Base-by-base conservation (phyloP, 148 eudicot species). In the Silene uniflora region DNA sequence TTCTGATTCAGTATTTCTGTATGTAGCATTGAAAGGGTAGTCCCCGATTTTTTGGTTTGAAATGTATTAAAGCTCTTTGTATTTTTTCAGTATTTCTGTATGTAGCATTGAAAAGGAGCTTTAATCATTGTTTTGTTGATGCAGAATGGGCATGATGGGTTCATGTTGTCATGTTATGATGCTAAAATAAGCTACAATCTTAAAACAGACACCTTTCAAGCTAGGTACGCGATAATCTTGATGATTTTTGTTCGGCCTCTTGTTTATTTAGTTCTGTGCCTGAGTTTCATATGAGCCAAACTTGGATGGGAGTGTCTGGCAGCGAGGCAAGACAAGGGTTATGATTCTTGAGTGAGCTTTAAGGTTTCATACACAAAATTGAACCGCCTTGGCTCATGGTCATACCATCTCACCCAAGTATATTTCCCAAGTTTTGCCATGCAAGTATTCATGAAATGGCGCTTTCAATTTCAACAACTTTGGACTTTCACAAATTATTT, bases 111-210 rank as follows among this genome's bases (percentile, higher is more conserved):
- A 9, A 21, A 22, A 42, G 14, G 49, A 46, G 79, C 29, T 59
- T 64, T 71, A 13, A 25, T 13, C 5, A 21, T 71, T 39, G 66
- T 75, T 59, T 27, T 71, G 76, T 71, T 64, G 68, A 42, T 89
- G 87, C 89, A 91, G 97, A 91, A 91, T 83, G 98, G 98, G 39
- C 86, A 89, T 83, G 86, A 85, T 71, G 98, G 98, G 62, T 94
- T 94, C 77, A 69, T 91, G 89, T 77, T 94, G 76, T 94, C 98
- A 10, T 91, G 98, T 73, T 94, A 94, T 84, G 98, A 91, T 90
- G 98, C 97, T 78, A 81, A 83, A 64, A 76, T 91, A 56, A 77
- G 93, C 81, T 94, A 94, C 80, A 86, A 90, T 67, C 83, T 83
- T 16, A 73, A 73, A 68, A 85, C 89, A 10, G 85, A 91, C 80